Percentiles rank a stretch among this genome's conserved stretches.
Evolutionary conservation across 768 basidiomycete genomes (phyloP).

Genomic region (Mycena indigotica): DNA sequence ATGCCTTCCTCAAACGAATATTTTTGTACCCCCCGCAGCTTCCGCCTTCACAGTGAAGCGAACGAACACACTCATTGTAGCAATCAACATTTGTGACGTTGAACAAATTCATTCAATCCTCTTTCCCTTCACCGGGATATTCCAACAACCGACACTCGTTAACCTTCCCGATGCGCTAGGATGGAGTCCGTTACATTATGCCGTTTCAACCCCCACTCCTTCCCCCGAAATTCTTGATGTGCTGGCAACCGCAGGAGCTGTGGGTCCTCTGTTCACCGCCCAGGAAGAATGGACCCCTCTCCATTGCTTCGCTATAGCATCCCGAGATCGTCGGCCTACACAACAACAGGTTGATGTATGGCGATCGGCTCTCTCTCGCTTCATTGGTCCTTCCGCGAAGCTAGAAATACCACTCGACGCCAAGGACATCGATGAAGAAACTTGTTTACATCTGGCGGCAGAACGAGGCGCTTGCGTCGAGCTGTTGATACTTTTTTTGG

Average conservation of each 20-base stretch:
- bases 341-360: conserved; percentile 2
- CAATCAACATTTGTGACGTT: conserved; percentile 52
- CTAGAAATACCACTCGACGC: conserved; percentile 55
- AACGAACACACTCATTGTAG: conserved; percentile 57
- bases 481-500: conserved; percentile 62
- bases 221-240: conserved; percentile 67
- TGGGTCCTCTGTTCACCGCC: conserved; percentile 68
- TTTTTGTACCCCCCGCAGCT: conserved; percentile 44
- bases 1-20: conserved; percentile 33
- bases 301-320: conserved; percentile 57
- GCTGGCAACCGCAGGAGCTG: conserved; percentile 76
- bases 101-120: conserved; percentile 55
- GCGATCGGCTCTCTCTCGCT: conserved; percentile 1
- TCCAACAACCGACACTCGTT: conserved; percentile 58
- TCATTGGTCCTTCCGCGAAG: neutral
- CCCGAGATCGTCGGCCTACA: conserved; percentile 17
- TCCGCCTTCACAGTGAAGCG: conserved; percentile 45
- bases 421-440: conserved; percentile 67
- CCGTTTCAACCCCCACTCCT: conserved; percentile 55
- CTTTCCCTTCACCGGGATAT: conserved; percentile 52
- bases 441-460: conserved; percentile 79
- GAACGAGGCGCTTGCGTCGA: conserved; percentile 70
- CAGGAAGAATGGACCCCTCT: conserved; percentile 67
- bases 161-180: conserved; percentile 69
- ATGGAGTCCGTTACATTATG: conserved; percentile 76